Evolutionary conservation across 2,329 filamentous ascomycete species (phyloP), one percentile per base, ranked within the genome.

Genomic region (Cytospora piceicola): DNA sequence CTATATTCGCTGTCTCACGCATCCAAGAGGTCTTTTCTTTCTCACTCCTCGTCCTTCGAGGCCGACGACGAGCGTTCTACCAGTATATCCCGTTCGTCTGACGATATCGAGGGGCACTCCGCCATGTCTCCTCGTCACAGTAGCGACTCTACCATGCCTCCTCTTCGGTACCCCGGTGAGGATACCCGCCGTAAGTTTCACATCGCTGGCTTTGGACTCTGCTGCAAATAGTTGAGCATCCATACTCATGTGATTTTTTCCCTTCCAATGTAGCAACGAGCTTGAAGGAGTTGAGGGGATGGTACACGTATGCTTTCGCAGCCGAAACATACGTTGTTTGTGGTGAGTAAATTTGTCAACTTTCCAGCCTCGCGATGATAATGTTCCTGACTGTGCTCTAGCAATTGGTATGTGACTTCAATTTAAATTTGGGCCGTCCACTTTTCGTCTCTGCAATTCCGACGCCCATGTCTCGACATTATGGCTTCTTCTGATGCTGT

Each of bases 321-420:
- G 93, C 94, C 24, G 95, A 99, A 80, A 94, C 96, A 62, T 98
- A 97, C 76, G 92, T 96, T 20, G 92, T 98, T 64, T 98, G 95
- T 77, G 94, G 94, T 92, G 77, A 75, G 88, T 80, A 22, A 29
- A 24, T 2, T 14, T n/a, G 6, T 51, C 29, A 27, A 22, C 29
- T 9, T 4, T 4, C 4, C 14, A 36, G 5, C 27, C 4, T 34
- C 24, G 54, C 22, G 46, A 17, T 7, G 51, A 6, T n/a, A 20
- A 8, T 22, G 22, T 62, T 52, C 32, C 61, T 67, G 58, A 63
- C 65, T 46, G 11, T 32, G 42, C 30, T 49, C 32, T 56, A 74
- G 73, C 72, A 55, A 75, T 75, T 46, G 72, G 73, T 74, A 71
- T 69, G 73, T 71, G 27, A n/a, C 15, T 4, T 8, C 39, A 24